Evolutionary conservation across 306 rosid genomes (phyloP).

Genomic region (Glycine latifolia): DNA sequence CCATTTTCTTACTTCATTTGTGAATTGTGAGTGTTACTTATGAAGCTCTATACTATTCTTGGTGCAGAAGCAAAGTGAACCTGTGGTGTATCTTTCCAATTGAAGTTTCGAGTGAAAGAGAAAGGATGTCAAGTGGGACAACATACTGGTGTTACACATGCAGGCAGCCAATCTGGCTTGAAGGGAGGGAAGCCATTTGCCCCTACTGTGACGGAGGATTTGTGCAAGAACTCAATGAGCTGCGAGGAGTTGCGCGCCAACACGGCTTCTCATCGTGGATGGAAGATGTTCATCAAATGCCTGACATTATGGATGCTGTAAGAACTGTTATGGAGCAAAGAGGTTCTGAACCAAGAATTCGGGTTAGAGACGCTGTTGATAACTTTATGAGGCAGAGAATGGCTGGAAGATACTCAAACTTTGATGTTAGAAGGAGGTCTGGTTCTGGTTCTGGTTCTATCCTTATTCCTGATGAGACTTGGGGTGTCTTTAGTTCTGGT

Average conservation of each 20-base stretch:
- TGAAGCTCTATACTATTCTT: slow-evolving; percentile 7
- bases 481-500: slow-evolving; percentile 49
- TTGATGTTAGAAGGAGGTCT: slow-evolving; percentile 30
- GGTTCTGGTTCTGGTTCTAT: background rate
- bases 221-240: slow-evolving; percentile 56
- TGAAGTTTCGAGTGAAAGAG: slow-evolving; percentile 8
- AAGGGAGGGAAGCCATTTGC: slow-evolving; percentile 52
- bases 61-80: slow-evolving; percentile 33
- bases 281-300: slow-evolving; percentile 49
- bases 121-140: slow-evolving; percentile 59
- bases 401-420: slow-evolving; percentile 55
- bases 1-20: background rate
- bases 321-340: slow-evolving; percentile 56
- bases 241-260: slow-evolving; percentile 7
- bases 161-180: slow-evolving; percentile 48
- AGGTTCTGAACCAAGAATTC: slow-evolving; percentile 52
- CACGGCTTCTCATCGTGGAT: background rate
- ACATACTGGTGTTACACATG: slow-evolving; percentile 76
- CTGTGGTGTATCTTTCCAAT: slow-evolving; percentile 3
- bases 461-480: slow-evolving; percentile 50
- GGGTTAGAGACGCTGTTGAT: slow-evolving; percentile 52
- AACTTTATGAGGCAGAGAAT: slow-evolving; percentile 55
- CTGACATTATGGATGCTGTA: slow-evolving; percentile 52
- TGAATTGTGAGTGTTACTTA: slow-evolving; percentile 4
- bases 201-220: slow-evolving; percentile 68